Conservation (phyloP, 805 yeast genomes). For the Teunomyces aglyptinius region DNA sequence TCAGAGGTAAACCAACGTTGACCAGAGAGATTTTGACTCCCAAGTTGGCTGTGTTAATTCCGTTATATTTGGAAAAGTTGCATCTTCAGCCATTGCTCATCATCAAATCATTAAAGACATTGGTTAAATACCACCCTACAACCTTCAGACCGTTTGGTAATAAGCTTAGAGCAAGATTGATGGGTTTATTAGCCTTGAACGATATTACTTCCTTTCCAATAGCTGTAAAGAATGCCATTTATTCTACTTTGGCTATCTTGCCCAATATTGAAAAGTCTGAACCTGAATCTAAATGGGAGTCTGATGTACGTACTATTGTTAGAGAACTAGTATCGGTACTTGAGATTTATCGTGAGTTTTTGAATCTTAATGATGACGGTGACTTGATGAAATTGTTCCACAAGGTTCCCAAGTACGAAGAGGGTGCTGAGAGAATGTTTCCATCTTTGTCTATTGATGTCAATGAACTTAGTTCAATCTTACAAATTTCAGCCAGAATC, state of each 20-base stretch:
- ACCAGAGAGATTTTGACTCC: constrained; percentile 85
- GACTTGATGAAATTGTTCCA: constrained; percentile 44
- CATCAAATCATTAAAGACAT: constrained; percentile 30
- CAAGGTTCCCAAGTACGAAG: constrained; percentile 21
- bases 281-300: constrained; percentile 46
- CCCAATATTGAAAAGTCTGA: constrained; percentile 56
- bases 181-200: constrained; percentile 30
- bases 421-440: constrained; percentile 10
- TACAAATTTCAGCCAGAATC: constrained; percentile 52
- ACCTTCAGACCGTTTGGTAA: constrained; percentile 78
- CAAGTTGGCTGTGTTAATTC: constrained; percentile 61
- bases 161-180: constrained; percentile 51
- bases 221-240: constrained; percentile 39
- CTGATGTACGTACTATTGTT: constrained; percentile 47
- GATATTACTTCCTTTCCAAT: constrained; percentile 39
- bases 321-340: constrained; percentile 55
- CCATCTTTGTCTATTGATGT: constrained; percentile 52
- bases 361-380: constrained; percentile 56
- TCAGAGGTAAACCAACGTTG: constrained; percentile 78
- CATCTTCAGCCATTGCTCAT: constrained; percentile 31
- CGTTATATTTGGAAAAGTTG: constrained; percentile 46
- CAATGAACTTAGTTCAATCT: constrained; percentile 50
- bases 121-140: constrained; percentile 62
- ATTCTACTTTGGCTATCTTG: constrained; percentile 52
- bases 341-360: constrained; percentile 54